phyloP scores from a whole-genome alignment of 805 yeast genomes.

The Candida easanensis region DNA sequence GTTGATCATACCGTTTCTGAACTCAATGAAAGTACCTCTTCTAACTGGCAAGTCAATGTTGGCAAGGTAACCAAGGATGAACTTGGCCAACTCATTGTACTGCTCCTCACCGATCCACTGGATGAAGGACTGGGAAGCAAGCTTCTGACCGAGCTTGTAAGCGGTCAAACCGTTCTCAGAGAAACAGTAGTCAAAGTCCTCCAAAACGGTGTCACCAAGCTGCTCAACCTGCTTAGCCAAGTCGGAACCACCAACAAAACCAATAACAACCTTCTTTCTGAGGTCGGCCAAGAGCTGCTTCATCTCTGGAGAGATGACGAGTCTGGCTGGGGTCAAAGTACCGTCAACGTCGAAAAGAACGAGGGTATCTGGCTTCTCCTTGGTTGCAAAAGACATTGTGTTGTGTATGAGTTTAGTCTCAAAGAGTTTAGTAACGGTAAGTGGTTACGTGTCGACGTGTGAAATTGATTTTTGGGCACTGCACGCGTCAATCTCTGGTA shows the following conservation, averaged over 20 bases:
- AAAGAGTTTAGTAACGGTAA: not conserved
- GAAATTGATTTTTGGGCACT: slow-evolving; percentile 3
- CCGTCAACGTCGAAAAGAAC: slow-evolving; percentile 98
- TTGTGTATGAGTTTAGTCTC: not conserved
- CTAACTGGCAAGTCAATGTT: slow-evolving; percentile 90
- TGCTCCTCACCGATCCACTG: slow-evolving; percentile 93
- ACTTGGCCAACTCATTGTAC: slow-evolving; percentile 85
- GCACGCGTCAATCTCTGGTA: slow-evolving; percentile 2
- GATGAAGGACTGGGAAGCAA: slow-evolving; percentile 93
- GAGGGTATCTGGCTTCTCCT: slow-evolving; percentile 80
- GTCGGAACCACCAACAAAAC: slow-evolving; percentile 98
- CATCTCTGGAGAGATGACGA: slow-evolving; percentile 74
- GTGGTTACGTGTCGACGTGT: not conserved
- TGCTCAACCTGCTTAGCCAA: slow-evolving; percentile 94
- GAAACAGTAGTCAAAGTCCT: slow-evolving; percentile 92
- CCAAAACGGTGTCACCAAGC: slow-evolving; percentile 75
- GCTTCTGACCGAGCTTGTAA: slow-evolving; percentile 82
- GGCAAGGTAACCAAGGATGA: slow-evolving; percentile 80
- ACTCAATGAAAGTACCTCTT: slow-evolving; percentile 98
- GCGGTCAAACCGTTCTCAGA: slow-evolving; percentile 98
- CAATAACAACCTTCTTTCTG: slow-evolving; percentile 90
- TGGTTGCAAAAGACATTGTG: slow-evolving; percentile 60
- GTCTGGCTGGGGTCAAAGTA: slow-evolving; percentile 96
- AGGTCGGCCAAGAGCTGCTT: slow-evolving; percentile 63
- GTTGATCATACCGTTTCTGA: slow-evolving; percentile 99